Percentiles rank a stretch among this genome's conserved stretches.
Evolutionary conservation across 2,329 filamentous ascomycete species (phyloP).

Genomic region (Paecilomyces formosus): DNA sequence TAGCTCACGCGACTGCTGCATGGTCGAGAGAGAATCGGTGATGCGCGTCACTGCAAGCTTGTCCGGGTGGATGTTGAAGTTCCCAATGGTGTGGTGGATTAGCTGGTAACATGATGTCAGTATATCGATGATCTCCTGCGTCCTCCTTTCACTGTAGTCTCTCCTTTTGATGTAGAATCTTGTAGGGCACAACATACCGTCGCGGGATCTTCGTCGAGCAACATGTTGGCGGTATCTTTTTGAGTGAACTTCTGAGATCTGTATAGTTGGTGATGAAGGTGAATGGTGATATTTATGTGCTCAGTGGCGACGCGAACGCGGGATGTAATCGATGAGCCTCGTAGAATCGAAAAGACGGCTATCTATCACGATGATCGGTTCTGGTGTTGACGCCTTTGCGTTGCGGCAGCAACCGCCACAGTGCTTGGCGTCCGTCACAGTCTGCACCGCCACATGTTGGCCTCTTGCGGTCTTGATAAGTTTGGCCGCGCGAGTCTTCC

Average conservation of each 20-base stretch:
- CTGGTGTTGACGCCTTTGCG: constrained; percentile 16
- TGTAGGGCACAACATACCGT: constrained; percentile 51
- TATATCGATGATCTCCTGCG: not conserved
- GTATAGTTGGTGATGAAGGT: not conserved
- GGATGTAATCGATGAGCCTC: not conserved
- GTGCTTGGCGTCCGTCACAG: constrained; percentile 4
- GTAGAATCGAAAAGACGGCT: not conserved
- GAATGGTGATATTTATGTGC: not conserved
- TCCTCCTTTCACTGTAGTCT: not conserved
- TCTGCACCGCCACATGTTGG: constrained; percentile 26
- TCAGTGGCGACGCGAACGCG: not conserved
- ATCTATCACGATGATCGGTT: not conserved
- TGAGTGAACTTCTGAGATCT: constrained; percentile 3
- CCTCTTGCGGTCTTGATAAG: constrained; percentile 19
- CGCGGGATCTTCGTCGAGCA: constrained; percentile 89
- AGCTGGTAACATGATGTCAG: constrained; percentile 49
- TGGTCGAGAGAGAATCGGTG: constrained; percentile 70
- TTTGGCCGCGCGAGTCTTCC: not conserved
- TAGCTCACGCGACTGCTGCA: constrained; percentile 76
- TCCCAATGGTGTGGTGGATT: constrained; percentile 82
- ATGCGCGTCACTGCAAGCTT: constrained; percentile 77
- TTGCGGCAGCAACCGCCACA: constrained; percentile 36
- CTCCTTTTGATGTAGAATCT: not conserved
- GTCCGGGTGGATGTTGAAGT: constrained; percentile 92
- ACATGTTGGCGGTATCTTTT: constrained; percentile 53